Percentiles rank a stretch among this genome's conserved stretches.
Conservation (phyloP, 345 rosid species). For the Arabis hirsuta region DNA sequence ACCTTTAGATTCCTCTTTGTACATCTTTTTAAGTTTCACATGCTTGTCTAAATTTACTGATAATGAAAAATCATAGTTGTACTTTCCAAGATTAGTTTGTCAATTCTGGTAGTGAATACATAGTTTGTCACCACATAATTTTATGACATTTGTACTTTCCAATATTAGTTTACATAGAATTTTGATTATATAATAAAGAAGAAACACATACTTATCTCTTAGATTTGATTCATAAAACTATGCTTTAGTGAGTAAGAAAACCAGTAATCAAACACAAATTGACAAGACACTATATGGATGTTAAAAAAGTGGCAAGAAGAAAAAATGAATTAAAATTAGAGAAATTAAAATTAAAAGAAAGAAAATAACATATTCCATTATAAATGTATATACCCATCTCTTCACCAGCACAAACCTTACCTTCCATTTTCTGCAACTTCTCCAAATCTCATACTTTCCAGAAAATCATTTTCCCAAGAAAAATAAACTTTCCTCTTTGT, state of each 20-base stretch:
- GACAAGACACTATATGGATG: slow-evolving; percentile 37
- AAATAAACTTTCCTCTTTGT: slow-evolving; percentile 40
- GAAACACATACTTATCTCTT: slow-evolving; percentile 29
- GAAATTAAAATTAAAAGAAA: not conserved
- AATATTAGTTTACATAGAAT: slow-evolving; percentile 5
- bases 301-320: slow-evolving; percentile 33
- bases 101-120: not conserved
- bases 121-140: not conserved
- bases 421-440: slow-evolving; percentile 52
- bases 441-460: slow-evolving; percentile 47
- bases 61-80: too few species aligned
- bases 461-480: slow-evolving; percentile 47
- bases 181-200: slow-evolving; percentile 15
- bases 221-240: slow-evolving; percentile 29
- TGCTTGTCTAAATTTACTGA: slow-evolving; percentile 20
- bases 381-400: slow-evolving; percentile 47
- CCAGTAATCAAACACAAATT: slow-evolving; percentile 28
- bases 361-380: slow-evolving; percentile 28
- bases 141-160: slow-evolving; percentile 15
- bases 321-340: slow-evolving; percentile 2
- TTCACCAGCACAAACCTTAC: slow-evolving; percentile 44
- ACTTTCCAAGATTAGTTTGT: too few species aligned
- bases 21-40: not conserved
- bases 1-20: slow-evolving; percentile 29
- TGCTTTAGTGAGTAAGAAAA: slow-evolving; percentile 36